Percentiles rank a stretch among this genome's conserved stretches.
phyloP scores from a whole-genome alignment of 192 early-diverging fungal species.

The Backusella psychrophila region DNA sequence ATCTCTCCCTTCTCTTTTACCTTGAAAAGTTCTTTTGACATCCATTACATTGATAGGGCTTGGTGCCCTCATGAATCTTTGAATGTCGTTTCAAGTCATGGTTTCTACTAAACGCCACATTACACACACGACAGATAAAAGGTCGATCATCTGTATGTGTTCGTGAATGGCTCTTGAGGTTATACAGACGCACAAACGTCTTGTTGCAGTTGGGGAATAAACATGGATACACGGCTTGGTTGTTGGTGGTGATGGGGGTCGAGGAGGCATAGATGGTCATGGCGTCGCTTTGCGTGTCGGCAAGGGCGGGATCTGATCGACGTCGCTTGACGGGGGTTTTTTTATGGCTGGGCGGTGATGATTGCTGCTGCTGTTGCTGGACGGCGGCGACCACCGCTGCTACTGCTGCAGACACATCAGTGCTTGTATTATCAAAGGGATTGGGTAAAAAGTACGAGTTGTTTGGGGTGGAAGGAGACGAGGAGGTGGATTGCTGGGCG shows the following conservation, averaged over 20 bases:
- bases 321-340: slow-evolving; percentile 6
- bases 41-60: slow-evolving; percentile 69
- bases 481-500: not conserved
- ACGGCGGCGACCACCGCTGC: slow-evolving; percentile 20
- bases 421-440: slow-evolving; percentile 18
- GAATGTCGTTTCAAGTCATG: slow-evolving; percentile 76
- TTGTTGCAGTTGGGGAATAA: slow-evolving; percentile 77
- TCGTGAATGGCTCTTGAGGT: slow-evolving; percentile 79
- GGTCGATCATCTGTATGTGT: slow-evolving; percentile 79
- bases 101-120: slow-evolving; percentile 60
- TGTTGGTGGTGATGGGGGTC: slow-evolving; percentile 26
- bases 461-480: not conserved
- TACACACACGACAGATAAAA: slow-evolving; percentile 51
- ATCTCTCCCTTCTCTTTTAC: slow-evolving; percentile 22
- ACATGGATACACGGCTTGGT: slow-evolving; percentile 45
- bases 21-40: slow-evolving; percentile 76
- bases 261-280: slow-evolving; percentile 34
- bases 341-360: not conserved
- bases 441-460: slow-evolving; percentile 8
- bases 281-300: slow-evolving; percentile 24
- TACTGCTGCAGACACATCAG: slow-evolving; percentile 10
- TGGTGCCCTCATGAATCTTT: slow-evolving; percentile 71
- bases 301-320: slow-evolving; percentile 14
- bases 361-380: slow-evolving; percentile 2
- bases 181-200: slow-evolving; percentile 83